phyloP scores from a whole-genome alignment of 495 filamentous ascomycete genomes.

The Aspergillus nidulans region DNA sequence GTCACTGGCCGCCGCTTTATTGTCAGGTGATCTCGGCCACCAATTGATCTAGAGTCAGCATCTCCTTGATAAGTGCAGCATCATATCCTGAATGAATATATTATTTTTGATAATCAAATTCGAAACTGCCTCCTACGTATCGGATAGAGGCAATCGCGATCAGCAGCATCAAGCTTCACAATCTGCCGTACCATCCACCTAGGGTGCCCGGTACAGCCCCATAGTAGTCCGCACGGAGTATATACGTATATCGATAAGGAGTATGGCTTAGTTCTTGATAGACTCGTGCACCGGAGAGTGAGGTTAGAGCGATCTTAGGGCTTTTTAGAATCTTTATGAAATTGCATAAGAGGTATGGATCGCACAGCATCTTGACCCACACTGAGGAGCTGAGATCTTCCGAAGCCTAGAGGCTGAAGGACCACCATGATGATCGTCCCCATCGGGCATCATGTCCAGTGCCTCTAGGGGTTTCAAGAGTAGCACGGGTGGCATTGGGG shows the following conservation, averaged over 20 bases:
- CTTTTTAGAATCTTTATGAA: not conserved
- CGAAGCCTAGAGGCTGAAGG: not conserved
- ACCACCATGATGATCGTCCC: not conserved
- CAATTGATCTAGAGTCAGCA: not conserved
- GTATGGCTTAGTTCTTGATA: no score
- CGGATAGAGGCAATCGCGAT: not conserved
- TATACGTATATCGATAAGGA: not conserved
- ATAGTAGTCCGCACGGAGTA: not conserved
- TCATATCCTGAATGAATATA: not conserved
- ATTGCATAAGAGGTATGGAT: not conserved
- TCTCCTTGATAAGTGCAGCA: not conserved
- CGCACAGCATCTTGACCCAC: not conserved
- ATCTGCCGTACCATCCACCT: not conserved
- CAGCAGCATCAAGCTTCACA: not conserved
- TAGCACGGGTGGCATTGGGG: not conserved
- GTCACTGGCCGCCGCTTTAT: constrained; percentile 14
- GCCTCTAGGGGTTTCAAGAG: not conserved
- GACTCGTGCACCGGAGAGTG: not conserved
- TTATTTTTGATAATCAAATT: not conserved
- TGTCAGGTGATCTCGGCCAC: constrained; percentile 5
- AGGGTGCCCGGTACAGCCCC: not conserved
- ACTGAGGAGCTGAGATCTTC: not conserved
- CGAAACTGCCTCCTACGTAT: no score
- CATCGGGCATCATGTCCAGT: not conserved
- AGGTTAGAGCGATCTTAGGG: not conserved